Base-by-base conservation (phyloP, 345 rosid genomes). In the Ailanthus altissimus region DNA sequence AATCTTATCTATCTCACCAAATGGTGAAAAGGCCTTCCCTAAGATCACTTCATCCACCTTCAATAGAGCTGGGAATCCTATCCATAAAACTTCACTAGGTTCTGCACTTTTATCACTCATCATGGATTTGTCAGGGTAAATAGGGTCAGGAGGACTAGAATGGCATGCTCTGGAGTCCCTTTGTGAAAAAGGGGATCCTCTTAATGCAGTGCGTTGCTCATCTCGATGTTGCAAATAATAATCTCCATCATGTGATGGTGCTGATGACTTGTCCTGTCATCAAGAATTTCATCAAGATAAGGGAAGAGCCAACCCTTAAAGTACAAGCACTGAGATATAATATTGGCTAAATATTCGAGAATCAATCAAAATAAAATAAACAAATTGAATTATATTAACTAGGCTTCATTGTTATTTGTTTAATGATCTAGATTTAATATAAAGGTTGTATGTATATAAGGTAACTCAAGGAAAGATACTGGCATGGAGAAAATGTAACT, bases 1-100 rank as follows among this genome's bases (percentile, higher is more conserved):
- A 51, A 95, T 87, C 86, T 88, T 95, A 56, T 89, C 91, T 76
- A 93, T 82, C 79, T 95, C 99, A 77, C 99, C 99, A 76, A 90
- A 95, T 40, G 97, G 93, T 5, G 92, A 88, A 81, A 95, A 93
- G 26, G 92, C 94, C 77, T 90, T 88, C 79, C 92, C 85, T 84
- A 95, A 85, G 81, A 88, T 85, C 59, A 67, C 63, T 74, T 95
- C 99, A 80, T 95, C 98, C 71, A 95, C 96, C 85, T 88, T 85
- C 87, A 95, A 18, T 58, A 81, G 79, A 80, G 93, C 92, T 14
- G 99, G 99, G 81, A 95, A 95, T 36, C 99, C 98, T 79, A 95
- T 88, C 92, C 97, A 95, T 58, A 93, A 71, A 68, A 95, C 98
- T 77, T 93, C 99, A 80, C 99, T 91, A 26, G 98, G 93, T 71